These are phyloP conservation scores for Abrus precatorius DNA, from an alignment of 306 rosid species.

Conservation along the genomic window DNA sequence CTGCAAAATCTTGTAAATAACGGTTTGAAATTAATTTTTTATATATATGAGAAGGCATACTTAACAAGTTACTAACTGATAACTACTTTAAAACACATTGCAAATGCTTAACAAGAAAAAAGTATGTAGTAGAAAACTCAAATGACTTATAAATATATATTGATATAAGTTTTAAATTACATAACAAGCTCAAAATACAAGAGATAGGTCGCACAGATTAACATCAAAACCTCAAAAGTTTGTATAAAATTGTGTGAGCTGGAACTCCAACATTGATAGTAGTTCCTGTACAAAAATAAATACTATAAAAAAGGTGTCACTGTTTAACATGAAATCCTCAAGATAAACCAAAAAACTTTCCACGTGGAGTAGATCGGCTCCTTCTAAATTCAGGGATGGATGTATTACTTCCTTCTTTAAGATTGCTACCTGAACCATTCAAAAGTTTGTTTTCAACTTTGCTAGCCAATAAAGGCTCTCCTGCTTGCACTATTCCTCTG, in stretches of 20 bases:
- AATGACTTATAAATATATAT: conserved; percentile 26
- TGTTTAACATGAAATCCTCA: conserved; percentile 52
- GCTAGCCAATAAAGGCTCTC: conserved; percentile 64
- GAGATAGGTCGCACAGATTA: conserved; percentile 25
- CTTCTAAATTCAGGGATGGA: conserved; percentile 75
- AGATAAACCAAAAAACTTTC: conserved; percentile 67
- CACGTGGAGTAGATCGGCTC: conserved; percentile 90
- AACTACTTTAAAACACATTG: neutral
- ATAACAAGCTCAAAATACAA: conserved; percentile 49
- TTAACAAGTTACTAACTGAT: neutral
- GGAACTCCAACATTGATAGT: conserved; percentile 49
- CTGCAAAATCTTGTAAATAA: neutral
- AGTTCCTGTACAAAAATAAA: conserved; percentile 61
- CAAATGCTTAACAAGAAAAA: conserved; percentile 10
- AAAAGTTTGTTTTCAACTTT: conserved; percentile 69
- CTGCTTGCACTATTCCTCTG: conserved; percentile 67
- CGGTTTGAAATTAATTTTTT: neutral
- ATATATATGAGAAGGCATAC: neutral
- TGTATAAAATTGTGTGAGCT: conserved; percentile 49
- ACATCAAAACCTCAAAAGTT: conserved; percentile 53
- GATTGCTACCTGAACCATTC: conserved; percentile 59
- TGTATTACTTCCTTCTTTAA: conserved; percentile 65
- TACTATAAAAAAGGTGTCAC: neutral
- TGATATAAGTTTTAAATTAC: conserved; percentile 47
- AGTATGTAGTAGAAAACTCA: conserved; percentile 24